Percentiles rank a stretch among this genome's conserved stretches.
Evolutionary conservation across 2,329 filamentous ascomycete species (phyloP).

Genomic region (Aspergillus japonicus): DNA sequence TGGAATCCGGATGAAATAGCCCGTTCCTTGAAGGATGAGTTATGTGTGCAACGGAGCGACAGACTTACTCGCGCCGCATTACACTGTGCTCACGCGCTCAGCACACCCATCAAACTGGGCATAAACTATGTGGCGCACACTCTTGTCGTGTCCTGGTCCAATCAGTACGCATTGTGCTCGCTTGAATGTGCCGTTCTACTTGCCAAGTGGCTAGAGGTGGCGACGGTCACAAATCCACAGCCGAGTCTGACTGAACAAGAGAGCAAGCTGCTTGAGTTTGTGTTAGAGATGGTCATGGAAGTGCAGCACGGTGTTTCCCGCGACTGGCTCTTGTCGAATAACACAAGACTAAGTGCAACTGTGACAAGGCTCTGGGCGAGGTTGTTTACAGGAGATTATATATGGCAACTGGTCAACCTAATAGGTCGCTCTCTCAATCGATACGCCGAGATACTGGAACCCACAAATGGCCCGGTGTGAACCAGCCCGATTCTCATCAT

Average conservation of each 20-base stretch:
- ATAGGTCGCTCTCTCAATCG: conserved; percentile 35
- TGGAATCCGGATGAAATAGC: conserved; percentile 35
- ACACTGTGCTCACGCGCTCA: conserved; percentile 56
- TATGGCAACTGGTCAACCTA: conserved; percentile 38
- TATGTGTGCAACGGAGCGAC: conserved; percentile 48
- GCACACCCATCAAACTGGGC: conserved; percentile 56
- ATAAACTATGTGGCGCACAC: conserved; percentile 56
- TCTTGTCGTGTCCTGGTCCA: conserved; percentile 58
- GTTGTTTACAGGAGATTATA: conserved; percentile 37
- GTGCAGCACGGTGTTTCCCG: conserved; percentile 31
- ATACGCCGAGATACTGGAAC: conserved; percentile 34
- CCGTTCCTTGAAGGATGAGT: conserved; percentile 30
- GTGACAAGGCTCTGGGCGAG: conserved; percentile 36
- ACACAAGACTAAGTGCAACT: conserved; percentile 32
- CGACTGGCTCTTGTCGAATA: conserved; percentile 33
- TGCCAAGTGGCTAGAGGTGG: conserved; percentile 46
- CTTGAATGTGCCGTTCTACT: conserved; percentile 57
- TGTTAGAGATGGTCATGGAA: conserved; percentile 39
- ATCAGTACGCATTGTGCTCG: conserved; percentile 56
- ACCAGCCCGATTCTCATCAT: not conserved
- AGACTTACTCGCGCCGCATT: conserved; percentile 48
- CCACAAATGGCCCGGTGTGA: not conserved
- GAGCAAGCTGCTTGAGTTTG: conserved; percentile 33
- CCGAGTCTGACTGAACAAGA: conserved; percentile 35
- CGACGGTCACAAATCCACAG: conserved; percentile 26